phyloP scores from a whole-genome alignment of 345 rosid species.

The Theobroma cacao region DNA sequence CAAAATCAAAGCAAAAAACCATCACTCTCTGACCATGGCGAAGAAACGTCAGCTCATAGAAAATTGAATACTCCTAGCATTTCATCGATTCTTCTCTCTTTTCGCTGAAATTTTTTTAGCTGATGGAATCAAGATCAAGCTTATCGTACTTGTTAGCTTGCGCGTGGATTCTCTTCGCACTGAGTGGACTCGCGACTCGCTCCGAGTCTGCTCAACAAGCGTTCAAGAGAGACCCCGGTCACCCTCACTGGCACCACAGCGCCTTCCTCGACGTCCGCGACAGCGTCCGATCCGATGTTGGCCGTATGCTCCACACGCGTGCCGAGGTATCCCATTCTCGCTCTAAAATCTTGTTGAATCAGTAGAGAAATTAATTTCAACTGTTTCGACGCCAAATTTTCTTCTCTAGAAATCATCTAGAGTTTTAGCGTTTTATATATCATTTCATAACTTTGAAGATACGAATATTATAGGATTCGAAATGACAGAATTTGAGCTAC shows the following conservation, averaged over 20 bases:
- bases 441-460: background rate
- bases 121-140: constrained; percentile 35
- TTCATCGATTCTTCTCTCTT: background rate
- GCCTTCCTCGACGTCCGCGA: constrained; percentile 93
- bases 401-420: background rate
- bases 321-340: constrained; percentile 64
- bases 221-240: constrained; percentile 91
- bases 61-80: background rate
- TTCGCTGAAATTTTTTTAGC: background rate
- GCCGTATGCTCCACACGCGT: constrained; percentile 93
- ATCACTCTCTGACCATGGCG: background rate
- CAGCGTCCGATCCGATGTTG: constrained; percentile 86
- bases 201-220: constrained; percentile 65
- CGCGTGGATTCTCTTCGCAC: constrained; percentile 19
- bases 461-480: background rate
- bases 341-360: background rate
- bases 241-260: constrained; percentile 96
- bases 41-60: background rate
- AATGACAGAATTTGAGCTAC: background rate
- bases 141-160: constrained; percentile 6
- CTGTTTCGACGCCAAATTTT: background rate
- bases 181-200: constrained; percentile 40
- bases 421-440: background rate
- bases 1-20: background rate
- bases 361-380: background rate